Base-by-base conservation (phyloP, 106 monocot genomes). In the Dendrobium chrysotoxum region DNA sequence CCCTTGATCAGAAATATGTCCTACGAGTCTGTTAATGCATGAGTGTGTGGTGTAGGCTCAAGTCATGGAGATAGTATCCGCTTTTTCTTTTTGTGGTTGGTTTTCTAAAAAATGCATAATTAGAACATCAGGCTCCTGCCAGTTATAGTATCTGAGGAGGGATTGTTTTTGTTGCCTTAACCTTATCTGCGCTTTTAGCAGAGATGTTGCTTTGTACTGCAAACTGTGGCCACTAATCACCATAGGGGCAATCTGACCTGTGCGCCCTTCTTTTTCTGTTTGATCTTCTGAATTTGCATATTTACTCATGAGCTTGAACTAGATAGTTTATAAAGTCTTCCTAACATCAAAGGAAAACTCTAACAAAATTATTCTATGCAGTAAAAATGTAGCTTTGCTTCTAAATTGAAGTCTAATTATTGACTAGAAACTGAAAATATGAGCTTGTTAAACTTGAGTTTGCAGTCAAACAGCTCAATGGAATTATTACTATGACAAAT, bases 281-380 rank as follows among this genome's bases (percentile, higher is more conserved):
- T 35, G 70, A 6, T 64, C 64, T 64, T 64, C 25, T 64, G 50
- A n/a, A 61, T 5, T 61, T 61, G 61, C n/a, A 61, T 61, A 61
- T 61, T 61, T 70, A 31, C 70, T 15, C 15, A 35, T 70, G 15
- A 70, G 7, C 31, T 3, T 70, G 70, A 70, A 35, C 31, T 70
- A 23, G 6, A 23, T 70, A 13, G 3, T 70, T 13, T 31, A 68
- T 68, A 2, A 30, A 70, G 0, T 70, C 35, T 70, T 61, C 28
- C 35, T 70, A 70, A 31, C 11, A 70, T 70, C 70, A 70, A 70
- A 70, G 31, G 70, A 35, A 35, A 70, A 70, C 70, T 35, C 31
- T 70, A 68, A 70, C 15, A 70, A 30, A 70, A 11, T 70, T 70
- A 16, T 70, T 15, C 0, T 70, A 13, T 8, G 25, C 25, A 35